These are phyloP conservation scores for Penicillium sclerotigenum DNA, from an alignment of 2,329 filamentous ascomycete species.

Conservation along the genomic window DNA sequence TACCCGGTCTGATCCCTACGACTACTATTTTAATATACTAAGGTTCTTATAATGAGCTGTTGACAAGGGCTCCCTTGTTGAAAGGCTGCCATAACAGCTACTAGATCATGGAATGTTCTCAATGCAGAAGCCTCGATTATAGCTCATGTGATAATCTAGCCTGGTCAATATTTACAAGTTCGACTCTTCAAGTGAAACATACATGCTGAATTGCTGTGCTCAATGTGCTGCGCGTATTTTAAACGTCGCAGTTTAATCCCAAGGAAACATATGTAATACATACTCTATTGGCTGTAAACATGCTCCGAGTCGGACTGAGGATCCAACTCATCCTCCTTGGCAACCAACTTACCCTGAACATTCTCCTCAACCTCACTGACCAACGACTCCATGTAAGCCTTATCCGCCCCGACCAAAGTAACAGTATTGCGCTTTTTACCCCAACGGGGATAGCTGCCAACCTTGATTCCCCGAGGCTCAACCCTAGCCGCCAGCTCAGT, in stretches of 20 bases:
- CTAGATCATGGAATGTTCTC: background rate
- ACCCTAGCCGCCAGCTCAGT: slow-evolving; percentile 74
- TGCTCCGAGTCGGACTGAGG: slow-evolving; percentile 33
- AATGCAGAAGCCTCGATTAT: background rate
- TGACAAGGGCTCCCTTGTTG: background rate
- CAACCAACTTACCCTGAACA: slow-evolving; percentile 68
- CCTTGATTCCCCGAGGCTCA: slow-evolving; percentile 75
- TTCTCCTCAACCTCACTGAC: slow-evolving; percentile 73
- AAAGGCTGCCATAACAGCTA: background rate
- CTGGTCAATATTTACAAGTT: background rate
- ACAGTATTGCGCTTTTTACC: slow-evolving; percentile 84
- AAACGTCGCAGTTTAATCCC: background rate
- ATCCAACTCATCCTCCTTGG: slow-evolving; percentile 70
- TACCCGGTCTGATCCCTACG: background rate
- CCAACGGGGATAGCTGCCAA: slow-evolving; percentile 93
- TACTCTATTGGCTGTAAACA: slow-evolving; percentile 22
- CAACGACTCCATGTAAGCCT: slow-evolving; percentile 72
- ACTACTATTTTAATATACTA: background rate
- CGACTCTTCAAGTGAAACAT: background rate
- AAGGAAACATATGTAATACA: background rate
- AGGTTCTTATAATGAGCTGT: background rate
- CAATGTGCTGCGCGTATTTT: background rate
- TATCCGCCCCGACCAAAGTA: slow-evolving; percentile 76
- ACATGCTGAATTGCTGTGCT: background rate
- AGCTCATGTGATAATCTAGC: background rate